phyloP scores from a whole-genome alignment of 1,284 basidiomycete species.

The Ceratobasidium sp. region DNA sequence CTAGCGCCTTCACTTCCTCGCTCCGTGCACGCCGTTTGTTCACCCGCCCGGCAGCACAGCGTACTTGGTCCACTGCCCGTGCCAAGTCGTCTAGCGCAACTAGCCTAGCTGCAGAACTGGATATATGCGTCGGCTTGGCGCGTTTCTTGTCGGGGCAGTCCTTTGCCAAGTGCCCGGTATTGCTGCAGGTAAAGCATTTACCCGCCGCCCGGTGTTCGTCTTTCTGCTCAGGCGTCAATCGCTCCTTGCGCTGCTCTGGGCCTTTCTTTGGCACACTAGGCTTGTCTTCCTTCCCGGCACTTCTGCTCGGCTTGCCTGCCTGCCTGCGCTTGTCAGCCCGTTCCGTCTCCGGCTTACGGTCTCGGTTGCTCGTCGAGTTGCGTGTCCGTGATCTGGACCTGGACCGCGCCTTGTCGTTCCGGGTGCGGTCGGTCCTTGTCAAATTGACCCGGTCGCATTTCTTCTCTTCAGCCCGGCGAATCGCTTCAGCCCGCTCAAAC shows the following conservation, averaged over 20 bases:
- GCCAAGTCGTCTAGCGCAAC: background rate
- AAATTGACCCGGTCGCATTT: background rate
- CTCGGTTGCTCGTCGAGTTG: background rate
- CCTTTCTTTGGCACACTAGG: background rate
- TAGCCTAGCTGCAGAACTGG: constrained; percentile 1
- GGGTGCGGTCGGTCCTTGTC: background rate
- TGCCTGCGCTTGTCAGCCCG: background rate
- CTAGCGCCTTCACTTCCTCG: constrained; percentile 1
- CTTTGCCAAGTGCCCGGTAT: constrained; percentile 19
- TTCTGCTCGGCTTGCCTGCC: background rate
- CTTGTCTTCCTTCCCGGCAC: constrained; percentile 1
- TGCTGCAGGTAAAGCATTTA: constrained; percentile 40
- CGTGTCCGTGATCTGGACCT: background rate
- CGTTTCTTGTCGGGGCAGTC: constrained; percentile 42
- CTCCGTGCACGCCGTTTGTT: background rate
- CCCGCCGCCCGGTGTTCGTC: constrained; percentile 38
- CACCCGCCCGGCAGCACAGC: background rate
- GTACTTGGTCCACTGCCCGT: background rate
- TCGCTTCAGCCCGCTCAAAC: constrained; percentile 39
- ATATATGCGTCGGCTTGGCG: background rate
- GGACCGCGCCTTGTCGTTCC: background rate
- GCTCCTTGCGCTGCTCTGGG: background rate
- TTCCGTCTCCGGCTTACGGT: background rate
- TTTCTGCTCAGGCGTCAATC: constrained; percentile 10
- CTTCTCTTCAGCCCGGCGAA: constrained; percentile 8